Conservation (phyloP, 2,329 filamentous ascomycete species). For the Coniella vitis region DNA sequence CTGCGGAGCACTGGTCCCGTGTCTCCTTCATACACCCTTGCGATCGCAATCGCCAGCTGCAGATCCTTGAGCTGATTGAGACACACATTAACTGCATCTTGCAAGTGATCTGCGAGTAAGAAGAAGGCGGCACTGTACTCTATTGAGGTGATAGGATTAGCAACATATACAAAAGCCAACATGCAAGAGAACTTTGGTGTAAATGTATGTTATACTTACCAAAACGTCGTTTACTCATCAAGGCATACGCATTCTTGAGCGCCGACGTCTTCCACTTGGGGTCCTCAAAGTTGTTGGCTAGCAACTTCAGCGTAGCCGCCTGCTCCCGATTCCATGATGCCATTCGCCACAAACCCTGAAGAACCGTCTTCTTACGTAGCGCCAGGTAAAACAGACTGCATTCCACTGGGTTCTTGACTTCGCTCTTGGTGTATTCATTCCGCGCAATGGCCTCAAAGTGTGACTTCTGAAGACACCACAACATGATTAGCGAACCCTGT, state of each 20-base stretch:
- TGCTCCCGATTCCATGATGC: constrained; percentile 87
- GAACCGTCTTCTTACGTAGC: constrained; percentile 79
- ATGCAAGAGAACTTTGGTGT: not conserved
- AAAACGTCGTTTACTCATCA: constrained; percentile 86
- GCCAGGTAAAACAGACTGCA: constrained; percentile 91
- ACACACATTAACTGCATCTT: constrained; percentile 81
- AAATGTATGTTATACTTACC: constrained; percentile 38
- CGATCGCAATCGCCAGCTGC: constrained; percentile 82
- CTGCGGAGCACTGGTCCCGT: constrained; percentile 64
- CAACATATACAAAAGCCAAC: constrained; percentile 42
- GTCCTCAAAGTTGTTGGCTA: constrained; percentile 88
- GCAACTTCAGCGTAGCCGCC: constrained; percentile 65
- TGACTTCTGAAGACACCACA: constrained; percentile 40
- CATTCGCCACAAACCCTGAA: constrained; percentile 92
- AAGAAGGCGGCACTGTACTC: constrained; percentile 97
- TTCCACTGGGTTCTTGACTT: constrained; percentile 82
- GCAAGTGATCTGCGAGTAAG: constrained; percentile 75
- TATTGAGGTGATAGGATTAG: too few relatives aligned
- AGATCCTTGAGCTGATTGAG: constrained; percentile 81
- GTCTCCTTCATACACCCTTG: constrained; percentile 83
- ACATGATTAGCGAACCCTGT: constrained; percentile 8
- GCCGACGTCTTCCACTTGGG: constrained; percentile 82
- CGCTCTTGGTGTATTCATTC: constrained; percentile 85
- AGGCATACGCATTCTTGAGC: constrained; percentile 90
- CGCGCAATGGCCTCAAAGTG: constrained; percentile 89